phyloP scores from a whole-genome alignment of 805 yeast species.

The Candida dajiaensis region DNA sequence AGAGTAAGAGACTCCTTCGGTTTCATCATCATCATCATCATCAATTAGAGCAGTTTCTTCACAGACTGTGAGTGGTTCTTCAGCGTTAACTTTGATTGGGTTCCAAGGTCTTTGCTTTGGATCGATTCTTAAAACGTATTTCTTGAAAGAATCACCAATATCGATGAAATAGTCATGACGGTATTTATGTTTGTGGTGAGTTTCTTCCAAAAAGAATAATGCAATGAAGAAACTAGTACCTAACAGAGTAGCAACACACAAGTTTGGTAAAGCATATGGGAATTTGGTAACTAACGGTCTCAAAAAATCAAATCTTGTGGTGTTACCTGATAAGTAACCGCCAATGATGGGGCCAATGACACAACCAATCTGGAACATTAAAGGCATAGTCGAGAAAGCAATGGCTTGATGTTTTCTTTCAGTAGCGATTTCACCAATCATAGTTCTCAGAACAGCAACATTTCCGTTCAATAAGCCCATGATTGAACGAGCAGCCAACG shows the following conservation, averaged over 20 bases:
- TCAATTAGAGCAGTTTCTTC: constrained; percentile 15
- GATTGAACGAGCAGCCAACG: constrained; percentile 44
- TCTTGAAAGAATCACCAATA: constrained; percentile 33
- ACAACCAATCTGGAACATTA: constrained; percentile 55
- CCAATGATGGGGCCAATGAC: constrained; percentile 59
- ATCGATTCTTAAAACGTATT: constrained; percentile 12
- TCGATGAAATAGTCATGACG: constrained; percentile 41
- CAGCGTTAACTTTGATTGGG: background rate
- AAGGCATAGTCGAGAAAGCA: constrained; percentile 57
- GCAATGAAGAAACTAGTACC: constrained; percentile 32
- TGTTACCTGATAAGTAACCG: constrained; percentile 38
- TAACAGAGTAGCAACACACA: constrained; percentile 37
- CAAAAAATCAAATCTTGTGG: constrained; percentile 22
- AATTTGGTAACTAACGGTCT: constrained; percentile 27
- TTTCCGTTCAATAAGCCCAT: constrained; percentile 61
- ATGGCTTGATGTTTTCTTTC: constrained; percentile 55
- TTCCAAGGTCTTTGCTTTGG: constrained; percentile 26
- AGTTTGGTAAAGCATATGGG: constrained; percentile 50
- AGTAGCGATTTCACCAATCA: constrained; percentile 53
- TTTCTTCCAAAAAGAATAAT: constrained; percentile 47
- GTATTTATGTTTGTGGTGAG: constrained; percentile 35
- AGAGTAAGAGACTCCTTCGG: background rate
- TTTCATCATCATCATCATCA: constrained; percentile 3
- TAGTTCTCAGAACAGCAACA: constrained; percentile 57
- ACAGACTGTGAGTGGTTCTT: background rate